Base-by-base conservation (phyloP, 371 early-diverging fungal genomes). In the Batkoa obscura region DNA sequence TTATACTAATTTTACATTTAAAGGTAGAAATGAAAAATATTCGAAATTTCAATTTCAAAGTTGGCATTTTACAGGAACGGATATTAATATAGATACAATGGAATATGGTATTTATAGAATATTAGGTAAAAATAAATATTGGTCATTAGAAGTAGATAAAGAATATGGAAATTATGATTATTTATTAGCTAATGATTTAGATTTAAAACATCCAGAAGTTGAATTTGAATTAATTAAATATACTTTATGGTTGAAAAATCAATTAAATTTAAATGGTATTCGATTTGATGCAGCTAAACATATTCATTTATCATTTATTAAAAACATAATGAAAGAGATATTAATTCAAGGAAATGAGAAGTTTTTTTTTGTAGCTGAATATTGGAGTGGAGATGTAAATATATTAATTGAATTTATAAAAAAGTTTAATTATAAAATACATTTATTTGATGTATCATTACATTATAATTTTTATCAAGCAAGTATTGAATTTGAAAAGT, bases 161-260 rank as follows among this genome's bases (percentile, higher is more conserved):
- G 71, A 71, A 39, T 62, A 66, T 5, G 69, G 71, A 46, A 71
- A 71, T 57, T 68, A 67, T 58, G 71, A 71, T 58, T 71, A 67
- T 45, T 55, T 71, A 35, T 63, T 68, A 64, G 65, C 59, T 15
- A 60, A 59, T 23, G 61, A 71, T 50, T 53, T 71, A 38, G 64
- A 68, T 45, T 62, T 63, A 31, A 45, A 52, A 15, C 67, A 68
- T 34, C 66, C 67, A 0, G 68, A 67, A 2, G 67, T 67, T 2
- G 53, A 62, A 15, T 49, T 58, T n/a, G 68, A 71, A 31, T 60
- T 66, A 10, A 42, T 64, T 45, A 58, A 61, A 2, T 67, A 66
- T 64, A 62, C 65, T 17, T n/a, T 59, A 17, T 70, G 70, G 67
- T 53, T 67, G 35, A 50, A 62, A 12, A 58, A 68, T 0, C 63